These are phyloP conservation scores for Sugiyamaella valdiviana DNA, from an alignment of 805 yeast species.

Conservation along the genomic window DNA sequence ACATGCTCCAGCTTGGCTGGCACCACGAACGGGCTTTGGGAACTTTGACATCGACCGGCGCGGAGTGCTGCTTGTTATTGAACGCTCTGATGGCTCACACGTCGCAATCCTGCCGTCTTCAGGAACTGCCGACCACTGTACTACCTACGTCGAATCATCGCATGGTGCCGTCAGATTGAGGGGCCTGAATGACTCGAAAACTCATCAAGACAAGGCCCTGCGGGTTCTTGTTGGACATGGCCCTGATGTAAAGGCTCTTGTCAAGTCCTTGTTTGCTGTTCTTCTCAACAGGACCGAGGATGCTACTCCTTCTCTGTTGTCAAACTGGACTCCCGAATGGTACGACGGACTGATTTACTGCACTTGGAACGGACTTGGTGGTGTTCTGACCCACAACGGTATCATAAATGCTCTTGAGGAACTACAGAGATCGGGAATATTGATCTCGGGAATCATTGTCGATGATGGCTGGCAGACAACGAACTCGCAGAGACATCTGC, in stretches of 20 bases:
- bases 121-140: conserved; percentile 17
- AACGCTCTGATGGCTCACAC: conserved; percentile 22
- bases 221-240: conserved; percentile 19
- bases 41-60: conserved; percentile 1
- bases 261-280: conserved; percentile 14
- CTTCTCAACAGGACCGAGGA: neutral
- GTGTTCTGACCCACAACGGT: conserved; percentile 19
- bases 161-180: conserved; percentile 3
- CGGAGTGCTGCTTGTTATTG: conserved; percentile 8
- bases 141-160: conserved; percentile 9
- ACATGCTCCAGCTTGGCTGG: conserved; percentile 8
- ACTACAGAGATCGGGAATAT: conserved; percentile 20
- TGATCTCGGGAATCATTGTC: conserved; percentile 23
- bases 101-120: conserved; percentile 23
- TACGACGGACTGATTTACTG: conserved; percentile 28
- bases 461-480: conserved; percentile 32
- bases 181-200: conserved; percentile 14
- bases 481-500: conserved; percentile 19
- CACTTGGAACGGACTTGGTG: conserved; percentile 31
- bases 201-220: conserved; percentile 7
- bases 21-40: conserved; percentile 7
- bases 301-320: neutral
- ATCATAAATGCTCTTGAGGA: conserved; percentile 22
- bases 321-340: conserved; percentile 18
- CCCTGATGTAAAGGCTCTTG: conserved; percentile 15